Conservation (phyloP, 352 stramenopile genomes). For the Pythium dissimile region DNA sequence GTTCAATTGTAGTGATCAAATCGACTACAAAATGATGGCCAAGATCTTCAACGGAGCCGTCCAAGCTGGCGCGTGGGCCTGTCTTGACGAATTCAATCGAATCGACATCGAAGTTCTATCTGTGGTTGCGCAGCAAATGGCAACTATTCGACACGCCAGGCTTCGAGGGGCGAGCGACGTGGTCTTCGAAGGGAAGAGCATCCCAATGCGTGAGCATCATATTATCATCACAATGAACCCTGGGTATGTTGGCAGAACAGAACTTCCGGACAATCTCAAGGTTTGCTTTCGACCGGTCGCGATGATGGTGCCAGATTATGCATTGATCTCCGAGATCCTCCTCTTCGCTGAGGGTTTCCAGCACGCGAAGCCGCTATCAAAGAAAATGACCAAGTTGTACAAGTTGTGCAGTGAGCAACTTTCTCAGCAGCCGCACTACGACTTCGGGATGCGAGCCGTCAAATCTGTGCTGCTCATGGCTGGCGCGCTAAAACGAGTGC, state of each 20-base stretch:
- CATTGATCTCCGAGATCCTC: slow-evolving; percentile 81
- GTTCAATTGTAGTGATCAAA: slow-evolving; percentile 96
- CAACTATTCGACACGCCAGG: slow-evolving; percentile 49
- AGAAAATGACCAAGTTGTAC: slow-evolving; percentile 76
- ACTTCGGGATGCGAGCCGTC: slow-evolving; percentile 88
- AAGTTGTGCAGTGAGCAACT: slow-evolving; percentile 86
- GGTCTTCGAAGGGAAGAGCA: slow-evolving; percentile 49
- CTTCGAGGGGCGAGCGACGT: slow-evolving; percentile 34
- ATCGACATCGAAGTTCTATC: slow-evolving; percentile 88
- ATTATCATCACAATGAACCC: slow-evolving; percentile 91
- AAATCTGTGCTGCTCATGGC: slow-evolving; percentile 81
- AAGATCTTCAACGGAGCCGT: slow-evolving; percentile 83
- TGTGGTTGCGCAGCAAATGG: slow-evolving; percentile 87
- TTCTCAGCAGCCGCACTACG: slow-evolving; percentile 81
- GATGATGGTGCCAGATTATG: slow-evolving; percentile 90
- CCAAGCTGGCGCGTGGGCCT: slow-evolving; percentile 78
- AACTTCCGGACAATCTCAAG: slow-evolving; percentile 85
- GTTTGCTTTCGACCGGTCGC: slow-evolving; percentile 79
- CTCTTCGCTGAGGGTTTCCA: slow-evolving; percentile 82
- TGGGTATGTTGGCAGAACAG: slow-evolving; percentile 69
- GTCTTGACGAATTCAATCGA: slow-evolving; percentile 90
- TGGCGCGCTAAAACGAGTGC: slow-evolving; percentile 53
- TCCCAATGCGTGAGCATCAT: slow-evolving; percentile 62
- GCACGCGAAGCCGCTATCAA: slow-evolving; percentile 50
- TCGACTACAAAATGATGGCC: slow-evolving; percentile 89